phyloP scores from a whole-genome alignment of 2,329 filamentous ascomycete species.

The Cladosporium sphaerospermum region DNA sequence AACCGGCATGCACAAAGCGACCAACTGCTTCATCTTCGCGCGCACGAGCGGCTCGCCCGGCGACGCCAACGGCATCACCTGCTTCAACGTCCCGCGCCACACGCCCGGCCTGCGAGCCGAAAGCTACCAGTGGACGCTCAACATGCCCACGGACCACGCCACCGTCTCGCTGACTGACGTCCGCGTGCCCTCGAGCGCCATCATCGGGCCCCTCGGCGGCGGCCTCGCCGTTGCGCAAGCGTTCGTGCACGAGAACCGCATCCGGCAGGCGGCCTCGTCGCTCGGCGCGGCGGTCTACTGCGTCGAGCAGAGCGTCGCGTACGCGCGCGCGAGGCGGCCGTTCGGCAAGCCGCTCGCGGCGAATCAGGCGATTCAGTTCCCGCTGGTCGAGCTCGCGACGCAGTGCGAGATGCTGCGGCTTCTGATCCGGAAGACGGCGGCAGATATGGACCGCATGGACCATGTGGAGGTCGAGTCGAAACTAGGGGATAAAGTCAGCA shows the following conservation, averaged over 20 bases:
- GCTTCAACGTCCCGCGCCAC: slow-evolving; percentile 52
- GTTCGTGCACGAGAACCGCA: slow-evolving; percentile 60
- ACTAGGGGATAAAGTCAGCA: slow-evolving; percentile 56
- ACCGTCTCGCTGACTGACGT: slow-evolving; percentile 53
- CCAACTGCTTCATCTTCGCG: slow-evolving; percentile 58
- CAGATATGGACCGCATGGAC: slow-evolving; percentile 54
- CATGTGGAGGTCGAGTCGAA: slow-evolving; percentile 51
- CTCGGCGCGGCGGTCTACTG: slow-evolving; percentile 56
- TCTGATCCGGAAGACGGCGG: slow-evolving; percentile 55
- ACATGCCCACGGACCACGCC: slow-evolving; percentile 62
- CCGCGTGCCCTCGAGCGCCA: slow-evolving; percentile 47
- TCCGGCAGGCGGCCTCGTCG: slow-evolving; percentile 57
- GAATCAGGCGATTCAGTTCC: slow-evolving; percentile 60
- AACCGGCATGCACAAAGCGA: slow-evolving; percentile 56
- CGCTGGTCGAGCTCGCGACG: slow-evolving; percentile 55
- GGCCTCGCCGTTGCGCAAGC: slow-evolving; percentile 58
- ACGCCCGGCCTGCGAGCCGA: slow-evolving; percentile 49
- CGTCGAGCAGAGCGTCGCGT: slow-evolving; percentile 50
- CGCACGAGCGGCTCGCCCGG: slow-evolving; percentile 51
- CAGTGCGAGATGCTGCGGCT: slow-evolving; percentile 58
- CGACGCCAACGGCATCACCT: slow-evolving; percentile 52
- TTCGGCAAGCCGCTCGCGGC: slow-evolving; percentile 52
- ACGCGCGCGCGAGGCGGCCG: slow-evolving; percentile 49
- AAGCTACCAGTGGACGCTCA: slow-evolving; percentile 59
- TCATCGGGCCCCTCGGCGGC: slow-evolving; percentile 48